phyloP scores from a whole-genome alignment of 2,329 filamentous ascomycete species.

The Aspergillus transmontanensis region DNA sequence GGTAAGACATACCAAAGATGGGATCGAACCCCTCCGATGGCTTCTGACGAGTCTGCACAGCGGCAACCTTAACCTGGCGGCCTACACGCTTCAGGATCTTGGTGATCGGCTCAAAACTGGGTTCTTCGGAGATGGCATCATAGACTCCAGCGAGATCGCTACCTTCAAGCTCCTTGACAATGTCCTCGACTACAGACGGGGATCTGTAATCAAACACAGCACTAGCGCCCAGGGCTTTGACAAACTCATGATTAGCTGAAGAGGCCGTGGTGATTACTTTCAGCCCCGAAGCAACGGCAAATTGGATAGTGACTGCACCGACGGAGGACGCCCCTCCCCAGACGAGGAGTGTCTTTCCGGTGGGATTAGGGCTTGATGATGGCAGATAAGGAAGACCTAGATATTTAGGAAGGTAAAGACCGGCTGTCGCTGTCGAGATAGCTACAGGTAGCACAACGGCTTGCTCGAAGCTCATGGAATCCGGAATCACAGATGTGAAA shows the following conservation, averaged over 20 bases:
- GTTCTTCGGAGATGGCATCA: background rate
- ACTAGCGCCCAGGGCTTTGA: conserved; percentile 47
- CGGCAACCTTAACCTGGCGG: background rate
- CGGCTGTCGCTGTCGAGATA: conserved; percentile 33
- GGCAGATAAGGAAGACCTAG: conserved; percentile 23
- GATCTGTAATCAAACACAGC: conserved; percentile 49
- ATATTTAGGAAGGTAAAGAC: conserved; percentile 31
- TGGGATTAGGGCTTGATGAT: background rate
- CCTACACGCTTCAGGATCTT: background rate
- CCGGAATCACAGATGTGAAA: conserved; percentile 29
- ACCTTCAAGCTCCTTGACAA: background rate
- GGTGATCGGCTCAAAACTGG: background rate
- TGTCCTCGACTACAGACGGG: background rate
- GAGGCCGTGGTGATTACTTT: conserved; percentile 43
- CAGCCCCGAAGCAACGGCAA: conserved; percentile 43
- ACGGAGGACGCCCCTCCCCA: conserved; percentile 58
- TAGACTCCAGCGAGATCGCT: background rate
- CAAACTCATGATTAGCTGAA: conserved; percentile 45
- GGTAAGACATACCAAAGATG: background rate
- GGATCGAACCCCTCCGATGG: background rate
- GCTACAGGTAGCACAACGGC: conserved; percentile 36
- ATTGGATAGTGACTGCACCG: conserved; percentile 47
- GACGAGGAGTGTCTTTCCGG: conserved; percentile 37
- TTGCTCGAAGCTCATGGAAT: conserved; percentile 28
- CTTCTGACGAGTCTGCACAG: background rate